Evolutionary conservation across 805 yeast species (phyloP).

Genomic region (Myxozyma geophila): DNA sequence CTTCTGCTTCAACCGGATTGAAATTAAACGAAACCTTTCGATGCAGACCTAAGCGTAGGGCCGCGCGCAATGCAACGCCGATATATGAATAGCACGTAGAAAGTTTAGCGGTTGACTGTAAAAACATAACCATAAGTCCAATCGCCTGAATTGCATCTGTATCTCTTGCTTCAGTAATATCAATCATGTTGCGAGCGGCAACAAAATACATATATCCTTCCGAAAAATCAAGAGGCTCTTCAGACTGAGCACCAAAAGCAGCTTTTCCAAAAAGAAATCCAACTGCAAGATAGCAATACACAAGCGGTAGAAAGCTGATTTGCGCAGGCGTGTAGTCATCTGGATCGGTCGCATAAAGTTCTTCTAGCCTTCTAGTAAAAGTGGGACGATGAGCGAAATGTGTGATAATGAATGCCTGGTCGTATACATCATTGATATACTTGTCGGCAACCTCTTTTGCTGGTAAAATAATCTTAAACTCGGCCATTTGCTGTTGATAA

Average conservation of each 20-base stretch:
- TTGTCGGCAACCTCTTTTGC: slow-evolving; percentile 72
- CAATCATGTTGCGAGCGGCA: slow-evolving; percentile 78
- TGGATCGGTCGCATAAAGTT: slow-evolving; percentile 77
- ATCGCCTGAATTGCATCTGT: slow-evolving; percentile 81
- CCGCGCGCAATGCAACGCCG: slow-evolving; percentile 83
- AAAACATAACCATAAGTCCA: slow-evolving; percentile 80
- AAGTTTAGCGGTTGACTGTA: slow-evolving; percentile 86
- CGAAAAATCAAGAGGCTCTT: slow-evolving; percentile 45
- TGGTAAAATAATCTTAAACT: slow-evolving; percentile 71
- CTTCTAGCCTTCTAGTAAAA: slow-evolving; percentile 71
- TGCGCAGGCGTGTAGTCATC: slow-evolving; percentile 71
- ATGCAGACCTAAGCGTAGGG: slow-evolving; percentile 81
- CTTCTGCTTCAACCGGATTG: slow-evolving; percentile 80
- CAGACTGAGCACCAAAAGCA: slow-evolving; percentile 10
- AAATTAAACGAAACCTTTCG: slow-evolving; percentile 65
- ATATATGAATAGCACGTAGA: slow-evolving; percentile 88
- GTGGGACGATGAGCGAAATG: slow-evolving; percentile 87
- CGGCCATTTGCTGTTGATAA: slow-evolving; percentile 42
- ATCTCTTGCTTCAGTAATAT: slow-evolving; percentile 83
- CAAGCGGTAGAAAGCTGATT: slow-evolving; percentile 73
- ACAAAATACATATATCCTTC: slow-evolving; percentile 81
- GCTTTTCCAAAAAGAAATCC: slow-evolving; percentile 69
- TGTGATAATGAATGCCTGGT: slow-evolving; percentile 81
- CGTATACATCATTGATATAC: slow-evolving; percentile 78
- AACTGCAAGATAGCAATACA: slow-evolving; percentile 85